Evolutionary conservation across 805 yeast genomes (phyloP).

Genomic region (Kurtzmaniella fragi): DNA sequence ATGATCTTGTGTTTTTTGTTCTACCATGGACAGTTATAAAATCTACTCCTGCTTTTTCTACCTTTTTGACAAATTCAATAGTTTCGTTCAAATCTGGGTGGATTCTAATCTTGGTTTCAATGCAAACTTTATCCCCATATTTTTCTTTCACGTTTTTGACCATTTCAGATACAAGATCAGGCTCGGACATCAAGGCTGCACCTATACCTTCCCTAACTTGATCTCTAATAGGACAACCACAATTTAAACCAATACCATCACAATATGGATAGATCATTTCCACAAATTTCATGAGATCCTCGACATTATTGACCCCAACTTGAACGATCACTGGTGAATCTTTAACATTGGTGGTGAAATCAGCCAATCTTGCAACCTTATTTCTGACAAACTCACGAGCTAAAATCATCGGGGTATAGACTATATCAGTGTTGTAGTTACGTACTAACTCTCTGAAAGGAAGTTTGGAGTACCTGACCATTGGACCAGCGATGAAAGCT

Average conservation of each 20-base stretch:
- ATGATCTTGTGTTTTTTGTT: conserved; percentile 76
- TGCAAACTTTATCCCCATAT: conserved; percentile 65
- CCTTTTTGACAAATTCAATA: conserved; percentile 59
- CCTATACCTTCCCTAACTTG: conserved; percentile 96
- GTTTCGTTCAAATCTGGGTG: conserved; percentile 76
- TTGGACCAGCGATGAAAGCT: conserved; percentile 66
- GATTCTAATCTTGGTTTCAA: conserved; percentile 90
- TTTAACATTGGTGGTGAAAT: conserved; percentile 70
- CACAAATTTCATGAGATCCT: conserved; percentile 76
- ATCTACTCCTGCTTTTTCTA: conserved; percentile 88
- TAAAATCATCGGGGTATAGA: conserved; percentile 92
- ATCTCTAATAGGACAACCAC: conserved; percentile 96
- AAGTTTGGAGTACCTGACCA: conserved; percentile 93
- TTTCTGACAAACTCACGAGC: conserved; percentile 93
- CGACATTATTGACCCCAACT: conserved; percentile 82
- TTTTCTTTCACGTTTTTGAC: conserved; percentile 74
- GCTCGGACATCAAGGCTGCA: conserved; percentile 85
- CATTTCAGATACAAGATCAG: conserved; percentile 77
- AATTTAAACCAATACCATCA: conserved; percentile 91
- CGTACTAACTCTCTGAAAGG: conserved; percentile 81
- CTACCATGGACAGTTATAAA: conserved; percentile 94
- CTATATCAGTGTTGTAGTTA: conserved; percentile 71
- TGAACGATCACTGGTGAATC: conserved; percentile 82
- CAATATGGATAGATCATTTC: conserved; percentile 87
- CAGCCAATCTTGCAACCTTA: conserved; percentile 72